Base-by-base conservation (phyloP, 768 basidiomycete genomes). In the Tephrocybe rancida region DNA sequence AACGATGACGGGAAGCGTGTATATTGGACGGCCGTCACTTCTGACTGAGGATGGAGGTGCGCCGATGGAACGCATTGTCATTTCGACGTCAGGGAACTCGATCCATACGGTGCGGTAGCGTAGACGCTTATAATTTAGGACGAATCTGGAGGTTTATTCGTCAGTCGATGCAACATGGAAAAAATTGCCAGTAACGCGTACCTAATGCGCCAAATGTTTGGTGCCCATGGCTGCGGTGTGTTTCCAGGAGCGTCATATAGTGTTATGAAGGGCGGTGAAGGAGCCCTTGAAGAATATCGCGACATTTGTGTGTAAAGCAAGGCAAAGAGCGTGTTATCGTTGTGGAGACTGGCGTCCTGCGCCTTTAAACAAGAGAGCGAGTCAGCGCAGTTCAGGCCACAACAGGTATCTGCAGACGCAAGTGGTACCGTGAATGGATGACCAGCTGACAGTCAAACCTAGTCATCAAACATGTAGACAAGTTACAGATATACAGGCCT, bases 121-220 rank as follows among this genome's bases (percentile, higher is more conserved):
- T 6, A 92, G 77, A 3, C 84, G 79, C 63, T 91, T 90, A 64
- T 81, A 90, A 64, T 91, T 91, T n/a, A 91, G 72, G 39, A 89
- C 83, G 46, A 89, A 81, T 43, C 88, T 89, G 50, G 3, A 46
- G 24, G 11, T 34, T 35, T 27, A 14, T n/a, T n/a, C 57, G 21
- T 38, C 38, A 14, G 30, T 27, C 48, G 25, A n/a, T 14, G 18
- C 21, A 32, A 11, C 56, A 26, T 30, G 13, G 10, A 35, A 32
- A 21, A 27, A 7, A n/a, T 25, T 21, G 49, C 13, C 14, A 35
- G 21, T 5, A 9, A 6, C 1, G 50, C 72, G 27, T 48, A 84
- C 87, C 88, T 73, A 57, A 90, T 79, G 39, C 86, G 77, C 88
- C 88, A 90, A 25, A 86, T 77, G 57, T 87, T 87, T 25, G 88